phyloP scores from a whole-genome alignment of 2,329 filamentous ascomycete genomes.

The Aspergillus phoenicis region DNA sequence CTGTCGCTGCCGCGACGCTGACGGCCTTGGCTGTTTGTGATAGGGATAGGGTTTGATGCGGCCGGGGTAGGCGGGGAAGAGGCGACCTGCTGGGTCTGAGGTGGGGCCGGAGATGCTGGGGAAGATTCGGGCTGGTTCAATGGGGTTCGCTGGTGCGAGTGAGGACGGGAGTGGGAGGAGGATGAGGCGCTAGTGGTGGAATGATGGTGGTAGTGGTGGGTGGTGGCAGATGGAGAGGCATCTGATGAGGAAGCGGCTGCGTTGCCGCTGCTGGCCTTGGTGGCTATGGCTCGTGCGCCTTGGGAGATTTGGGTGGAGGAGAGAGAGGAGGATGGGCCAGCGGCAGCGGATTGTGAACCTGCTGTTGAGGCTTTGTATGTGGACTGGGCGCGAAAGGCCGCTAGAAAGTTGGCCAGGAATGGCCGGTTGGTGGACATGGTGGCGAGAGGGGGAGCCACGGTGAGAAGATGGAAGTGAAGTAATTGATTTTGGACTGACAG shows the following conservation, averaged over 20 bases:
- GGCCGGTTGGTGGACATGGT: conserved; percentile 66
- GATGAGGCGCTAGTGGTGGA: conserved; percentile 14
- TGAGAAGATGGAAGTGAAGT: background rate
- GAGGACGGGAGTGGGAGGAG: conserved; percentile 20
- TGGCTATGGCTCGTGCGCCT: conserved; percentile 51
- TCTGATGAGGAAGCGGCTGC: conserved; percentile 24
- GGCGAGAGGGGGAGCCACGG: background rate
- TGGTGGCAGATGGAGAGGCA: conserved; percentile 21
- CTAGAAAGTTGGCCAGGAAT: conserved; percentile 68
- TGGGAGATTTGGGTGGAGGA: conserved; percentile 46
- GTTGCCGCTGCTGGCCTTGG: conserved; percentile 40
- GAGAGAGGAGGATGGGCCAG: conserved; percentile 34
- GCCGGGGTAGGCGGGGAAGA: conserved; percentile 30
- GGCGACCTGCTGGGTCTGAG: conserved; percentile 32
- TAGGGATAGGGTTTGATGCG: conserved; percentile 42
- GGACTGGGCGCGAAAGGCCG: conserved; percentile 67
- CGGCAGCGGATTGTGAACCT: conserved; percentile 38
- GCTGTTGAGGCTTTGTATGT: conserved; percentile 57
- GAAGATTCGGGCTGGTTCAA: conserved; percentile 38
- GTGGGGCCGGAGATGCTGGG: conserved; percentile 43
- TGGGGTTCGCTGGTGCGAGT: conserved; percentile 30
- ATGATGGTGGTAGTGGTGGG: conserved; percentile 22
- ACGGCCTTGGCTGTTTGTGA: conserved; percentile 40
- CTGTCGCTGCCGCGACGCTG: conserved; percentile 52
- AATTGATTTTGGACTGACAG: background rate